phyloP scores from a whole-genome alignment of 1,284 basidiomycete genomes.

The Trichosporon faecale region DNA sequence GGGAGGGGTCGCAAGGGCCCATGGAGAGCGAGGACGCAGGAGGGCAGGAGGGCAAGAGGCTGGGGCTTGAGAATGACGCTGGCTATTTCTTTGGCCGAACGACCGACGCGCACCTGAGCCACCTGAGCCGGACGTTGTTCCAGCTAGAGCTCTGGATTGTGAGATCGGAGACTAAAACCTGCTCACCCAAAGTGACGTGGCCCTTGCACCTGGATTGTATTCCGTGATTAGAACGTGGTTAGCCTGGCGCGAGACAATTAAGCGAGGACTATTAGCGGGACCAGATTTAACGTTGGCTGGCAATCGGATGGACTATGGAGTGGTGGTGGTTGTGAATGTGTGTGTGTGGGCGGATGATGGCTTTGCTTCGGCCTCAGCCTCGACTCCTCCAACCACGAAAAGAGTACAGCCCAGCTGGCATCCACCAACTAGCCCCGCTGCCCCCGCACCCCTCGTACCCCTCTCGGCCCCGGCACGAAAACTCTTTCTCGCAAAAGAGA shows the following conservation, averaged over 20 bases:
- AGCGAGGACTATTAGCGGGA: neutral
- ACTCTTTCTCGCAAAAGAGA: neutral
- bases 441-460: neutral
- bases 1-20: neutral
- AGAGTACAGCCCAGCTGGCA: neutral
- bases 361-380: neutral
- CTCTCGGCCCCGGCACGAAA: neutral
- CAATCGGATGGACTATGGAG: neutral
- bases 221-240: neutral
- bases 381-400: slow-evolving; percentile 6
- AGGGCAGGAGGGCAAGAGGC: neutral
- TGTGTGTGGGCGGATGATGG: neutral
- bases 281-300: neutral
- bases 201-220: neutral
- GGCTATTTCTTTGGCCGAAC: neutral
- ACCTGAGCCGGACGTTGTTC: no score
- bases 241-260: neutral
- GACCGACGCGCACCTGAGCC: no score
- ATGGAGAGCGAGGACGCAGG: neutral
- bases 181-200: neutral
- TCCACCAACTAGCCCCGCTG: neutral
- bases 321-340: neutral
- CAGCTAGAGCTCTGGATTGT: neutral
- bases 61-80: neutral
- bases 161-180: slow-evolving; percentile 8